phyloP scores from a whole-genome alignment of 2,329 filamentous ascomycete species.

The Bipolaris sorokiniana region DNA sequence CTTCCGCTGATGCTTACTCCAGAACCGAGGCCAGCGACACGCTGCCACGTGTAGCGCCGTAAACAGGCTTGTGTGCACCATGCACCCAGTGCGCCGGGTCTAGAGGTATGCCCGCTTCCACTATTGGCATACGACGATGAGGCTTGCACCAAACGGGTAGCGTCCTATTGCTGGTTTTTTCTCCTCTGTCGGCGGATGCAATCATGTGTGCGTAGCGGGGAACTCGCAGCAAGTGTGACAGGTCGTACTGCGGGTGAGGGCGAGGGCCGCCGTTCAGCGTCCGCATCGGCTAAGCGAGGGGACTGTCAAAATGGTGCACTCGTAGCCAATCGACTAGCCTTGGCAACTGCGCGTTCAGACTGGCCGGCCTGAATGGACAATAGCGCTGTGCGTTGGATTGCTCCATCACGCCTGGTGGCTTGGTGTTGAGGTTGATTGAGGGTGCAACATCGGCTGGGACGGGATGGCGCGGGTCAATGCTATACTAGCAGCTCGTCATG shows the following conservation, averaged over 20 bases:
- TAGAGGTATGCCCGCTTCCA: constrained; percentile 29
- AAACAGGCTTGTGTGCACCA: constrained; percentile 21
- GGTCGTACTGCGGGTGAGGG: constrained; percentile 39
- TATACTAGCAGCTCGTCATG: constrained; percentile 14
- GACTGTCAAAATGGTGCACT: constrained; percentile 25
- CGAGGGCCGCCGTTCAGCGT: constrained; percentile 40
- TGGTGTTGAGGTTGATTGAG: constrained; percentile 34
- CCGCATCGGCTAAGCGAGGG: constrained; percentile 42
- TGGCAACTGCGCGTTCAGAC: constrained; percentile 45
- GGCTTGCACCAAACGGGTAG: constrained; percentile 16
- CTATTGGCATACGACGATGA: constrained; percentile 13
- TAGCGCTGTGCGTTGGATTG: constrained; percentile 29
- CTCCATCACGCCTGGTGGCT: constrained; percentile 30
- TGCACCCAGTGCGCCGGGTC: constrained; percentile 20
- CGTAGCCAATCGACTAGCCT: constrained; percentile 39
- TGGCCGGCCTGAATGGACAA: constrained; percentile 17
- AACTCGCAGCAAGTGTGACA: constrained; percentile 39
- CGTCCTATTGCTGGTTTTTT: constrained; percentile 3
- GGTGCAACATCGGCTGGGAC: constrained; percentile 20
- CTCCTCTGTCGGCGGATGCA: constrained; percentile 24
- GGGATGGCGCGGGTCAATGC: constrained; percentile 23
- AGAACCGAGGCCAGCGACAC: constrained; percentile 36
- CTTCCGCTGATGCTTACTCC: constrained; percentile 23
- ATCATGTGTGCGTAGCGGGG: constrained; percentile 25
- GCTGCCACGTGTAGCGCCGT: constrained; percentile 47